These are phyloP conservation scores for Hyaloscypha finlandica DNA, from an alignment of 495 filamentous ascomycete genomes.

Conservation along the genomic window DNA sequence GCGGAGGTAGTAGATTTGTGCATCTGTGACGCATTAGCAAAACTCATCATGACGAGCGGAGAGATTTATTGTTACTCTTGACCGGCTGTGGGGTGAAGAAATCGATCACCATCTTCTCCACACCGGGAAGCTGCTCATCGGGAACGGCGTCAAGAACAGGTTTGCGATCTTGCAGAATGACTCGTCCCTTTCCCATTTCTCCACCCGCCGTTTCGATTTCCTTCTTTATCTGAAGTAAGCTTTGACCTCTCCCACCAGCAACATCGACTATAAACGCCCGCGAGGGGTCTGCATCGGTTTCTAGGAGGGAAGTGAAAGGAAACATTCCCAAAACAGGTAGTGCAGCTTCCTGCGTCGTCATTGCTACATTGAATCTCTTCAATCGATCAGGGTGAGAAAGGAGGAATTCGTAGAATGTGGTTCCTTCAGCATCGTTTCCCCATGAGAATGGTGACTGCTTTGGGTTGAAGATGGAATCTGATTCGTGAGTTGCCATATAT, in stretches of 20 bases:
- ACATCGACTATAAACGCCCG: conserved; percentile 35
- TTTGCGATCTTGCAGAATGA: conserved; percentile 21
- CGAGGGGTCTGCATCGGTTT: neutral
- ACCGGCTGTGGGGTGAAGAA: conserved; percentile 50
- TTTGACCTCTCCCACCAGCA: conserved; percentile 35
- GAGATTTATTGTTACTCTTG: conserved; percentile 34
- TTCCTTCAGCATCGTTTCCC: conserved; percentile 26
- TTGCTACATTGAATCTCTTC: conserved; percentile 28
- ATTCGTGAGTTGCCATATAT: conserved; percentile 25
- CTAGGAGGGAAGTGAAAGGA: conserved; percentile 25
- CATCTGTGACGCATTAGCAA: conserved; percentile 20
- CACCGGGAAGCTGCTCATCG: conserved; percentile 29
- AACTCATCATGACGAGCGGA: neutral
- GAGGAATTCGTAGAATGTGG: conserved; percentile 32
- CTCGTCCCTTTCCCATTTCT: conserved; percentile 7
- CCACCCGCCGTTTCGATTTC: conserved; percentile 12
- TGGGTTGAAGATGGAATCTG: conserved; percentile 23
- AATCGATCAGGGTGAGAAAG: conserved; percentile 24
- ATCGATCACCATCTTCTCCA: conserved; percentile 42
- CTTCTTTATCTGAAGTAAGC: conserved; percentile 33
- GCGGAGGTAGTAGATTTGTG: conserved; percentile 41
- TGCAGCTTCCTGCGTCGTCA: conserved; percentile 27
- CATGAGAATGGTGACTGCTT: conserved; percentile 30
- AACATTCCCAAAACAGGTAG: conserved; percentile 33
- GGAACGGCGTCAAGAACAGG: conserved; percentile 17